Evolutionary conservation across 768 basidiomycete species (phyloP).

Genomic region (Roridomyces roridus): DNA sequence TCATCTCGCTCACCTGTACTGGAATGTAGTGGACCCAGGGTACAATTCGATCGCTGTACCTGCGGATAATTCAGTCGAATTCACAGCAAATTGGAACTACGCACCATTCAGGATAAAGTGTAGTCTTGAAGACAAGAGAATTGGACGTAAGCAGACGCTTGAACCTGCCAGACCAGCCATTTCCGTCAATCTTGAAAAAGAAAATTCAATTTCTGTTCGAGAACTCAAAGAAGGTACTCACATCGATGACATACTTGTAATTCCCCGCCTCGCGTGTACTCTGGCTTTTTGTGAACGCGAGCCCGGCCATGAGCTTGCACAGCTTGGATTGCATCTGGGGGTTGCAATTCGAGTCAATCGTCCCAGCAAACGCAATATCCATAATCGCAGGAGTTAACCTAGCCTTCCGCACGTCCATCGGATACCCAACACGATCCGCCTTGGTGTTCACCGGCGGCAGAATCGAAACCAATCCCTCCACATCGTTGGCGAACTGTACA

Average conservation of each 20-base stretch:
- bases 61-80: no score
- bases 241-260: conserved; percentile 63
- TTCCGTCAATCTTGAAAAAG: no score
- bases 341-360: conserved; percentile 49
- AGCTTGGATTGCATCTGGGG: conserved; percentile 49
- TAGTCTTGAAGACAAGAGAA: conserved; percentile 70
- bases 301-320: no score
- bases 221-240: no score
- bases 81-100: no score
- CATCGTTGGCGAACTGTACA: conserved; percentile 47
- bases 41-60: conserved; percentile 60
- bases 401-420: conserved; percentile 40
- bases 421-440: conserved; percentile 40
- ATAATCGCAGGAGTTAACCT: conserved; percentile 59
- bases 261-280: conserved; percentile 53
- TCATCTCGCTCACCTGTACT: no score
- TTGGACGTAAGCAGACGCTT: conserved; percentile 68
- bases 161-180: conserved; percentile 76
- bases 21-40: conserved; percentile 83
- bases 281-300: conserved; percentile 55
- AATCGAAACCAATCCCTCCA: conserved; percentile 46
- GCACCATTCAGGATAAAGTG: conserved; percentile 79
- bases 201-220: no score
- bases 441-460: conserved; percentile 38
- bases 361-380: conserved; percentile 64